phyloP scores from a whole-genome alignment of 2,329 filamentous ascomycete species.

The Alternaria incomplexa region DNA sequence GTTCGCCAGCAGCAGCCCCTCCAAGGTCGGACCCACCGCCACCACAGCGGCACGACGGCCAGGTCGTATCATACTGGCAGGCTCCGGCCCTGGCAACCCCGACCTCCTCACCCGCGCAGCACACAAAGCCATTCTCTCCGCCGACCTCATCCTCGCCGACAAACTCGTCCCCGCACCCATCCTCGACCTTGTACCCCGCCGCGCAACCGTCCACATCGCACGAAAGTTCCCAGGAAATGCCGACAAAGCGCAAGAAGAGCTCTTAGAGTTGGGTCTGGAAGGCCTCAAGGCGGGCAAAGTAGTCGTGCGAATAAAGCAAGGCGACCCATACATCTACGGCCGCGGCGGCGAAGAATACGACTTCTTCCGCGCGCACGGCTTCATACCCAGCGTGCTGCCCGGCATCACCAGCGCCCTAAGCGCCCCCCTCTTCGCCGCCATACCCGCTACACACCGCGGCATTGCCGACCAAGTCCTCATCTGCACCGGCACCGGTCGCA shows the following conservation, averaged over 20 bases:
- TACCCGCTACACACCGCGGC: slow-evolving; percentile 86
- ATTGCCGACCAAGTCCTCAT: slow-evolving; percentile 92
- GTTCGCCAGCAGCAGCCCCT: slow-evolving; percentile 60
- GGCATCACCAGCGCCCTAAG: slow-evolving; percentile 89
- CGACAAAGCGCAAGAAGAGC: slow-evolving; percentile 88
- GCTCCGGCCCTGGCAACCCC: slow-evolving; percentile 90
- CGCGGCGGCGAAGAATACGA: slow-evolving; percentile 90
- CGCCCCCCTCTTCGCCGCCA: slow-evolving; percentile 84
- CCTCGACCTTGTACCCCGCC: slow-evolving; percentile 85
- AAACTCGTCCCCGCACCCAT: slow-evolving; percentile 86
- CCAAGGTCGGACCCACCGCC: slow-evolving; percentile 33
- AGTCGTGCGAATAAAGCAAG: slow-evolving; percentile 91
- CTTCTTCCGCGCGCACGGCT: slow-evolving; percentile 78
- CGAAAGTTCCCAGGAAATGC: slow-evolving; percentile 98
- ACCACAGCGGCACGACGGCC: slow-evolving; percentile 34
- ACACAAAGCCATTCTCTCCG: slow-evolving; percentile 74
- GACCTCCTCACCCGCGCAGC: slow-evolving; percentile 87
- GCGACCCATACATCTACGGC: slow-evolving; percentile 95
- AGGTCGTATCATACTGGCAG: slow-evolving; percentile 85
- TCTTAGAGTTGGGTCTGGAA: slow-evolving; percentile 77
- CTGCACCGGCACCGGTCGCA: slow-evolving; percentile 95
- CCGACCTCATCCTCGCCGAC: slow-evolving; percentile 82
- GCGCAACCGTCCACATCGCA: slow-evolving; percentile 88
- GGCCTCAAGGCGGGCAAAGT: slow-evolving; percentile 73
- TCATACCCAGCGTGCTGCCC: slow-evolving; percentile 75